Base-by-base conservation (phyloP, 495 filamentous ascomycete species). In the Paragyromitra xinjiangensis region DNA sequence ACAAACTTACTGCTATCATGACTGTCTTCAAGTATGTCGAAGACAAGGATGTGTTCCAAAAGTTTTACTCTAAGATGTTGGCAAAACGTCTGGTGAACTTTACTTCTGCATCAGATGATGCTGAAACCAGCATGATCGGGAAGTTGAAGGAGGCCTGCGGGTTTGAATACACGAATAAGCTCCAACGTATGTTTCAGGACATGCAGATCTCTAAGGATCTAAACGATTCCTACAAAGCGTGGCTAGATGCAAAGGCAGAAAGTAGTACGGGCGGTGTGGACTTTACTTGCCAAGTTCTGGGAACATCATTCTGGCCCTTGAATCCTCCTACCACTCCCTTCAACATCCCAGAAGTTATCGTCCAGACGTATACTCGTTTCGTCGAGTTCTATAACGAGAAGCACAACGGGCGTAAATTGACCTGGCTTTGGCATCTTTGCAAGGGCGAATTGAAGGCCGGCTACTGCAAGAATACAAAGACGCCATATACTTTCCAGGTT, bases 1-100 rank as follows among this genome's bases (percentile, higher is more conserved):
- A 91, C 75, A 93, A 92, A 69, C 86, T 98, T 53, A 90, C 91
- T n/a, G 92, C 98, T 82, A 94, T 99, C 81, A 99, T 99, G 95
- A 97, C 94, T 1, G 93, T 98, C 48, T 99, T 99, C 90, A 99
- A 99, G 85, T 99, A 98, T 85, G 98, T 99, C 78, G 96, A 99
- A 81, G 95, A 99, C 85, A 98, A 98, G 85, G 95, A 99, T 83
- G 95, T 99, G 6, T 99, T 98, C 87, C 96, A 98, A 84, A 98
- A 98, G 83, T 98, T 98, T 85, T 99, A 99, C 84, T 96, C 96
- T 8, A 92, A 95, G 63, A 95, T 94, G 91, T 86, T 99, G 75
- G 96, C 95, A 61, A 94, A 97, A 83, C 93, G 95, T 72, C 85
- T 99, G 68, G 96, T 99, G 7, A 94, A 98, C 83, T 91, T 91